A percentile compares a stretch with the other conserved stretches of the same genome.
Evolutionary conservation across 495 filamentous ascomycete genomes (phyloP).

Genomic region (Hypoxylon perforatum): DNA sequence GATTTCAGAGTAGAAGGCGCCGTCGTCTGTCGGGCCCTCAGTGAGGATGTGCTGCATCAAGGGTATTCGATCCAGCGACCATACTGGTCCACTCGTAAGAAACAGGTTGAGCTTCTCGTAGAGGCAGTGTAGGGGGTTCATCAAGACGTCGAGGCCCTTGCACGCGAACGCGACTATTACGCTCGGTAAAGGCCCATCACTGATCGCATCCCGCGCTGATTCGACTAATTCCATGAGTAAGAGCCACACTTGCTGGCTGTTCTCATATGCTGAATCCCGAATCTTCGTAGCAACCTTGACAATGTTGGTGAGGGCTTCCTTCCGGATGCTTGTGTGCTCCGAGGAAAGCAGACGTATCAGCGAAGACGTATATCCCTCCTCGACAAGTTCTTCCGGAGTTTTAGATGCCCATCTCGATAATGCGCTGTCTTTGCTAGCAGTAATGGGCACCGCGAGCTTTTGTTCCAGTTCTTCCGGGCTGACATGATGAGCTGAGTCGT

Average conservation of each 20-base stretch:
- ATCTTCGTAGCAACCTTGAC: slow-evolving; percentile 72
- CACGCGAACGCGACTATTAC: slow-evolving; percentile 79
- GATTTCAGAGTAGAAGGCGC: slow-evolving; percentile 78
- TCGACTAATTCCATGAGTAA: slow-evolving; percentile 82
- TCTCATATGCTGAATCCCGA: slow-evolving; percentile 75
- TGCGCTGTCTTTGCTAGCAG: slow-evolving; percentile 64
- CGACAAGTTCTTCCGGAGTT: slow-evolving; percentile 76
- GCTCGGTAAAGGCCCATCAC: slow-evolving; percentile 72
- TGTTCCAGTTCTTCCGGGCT: slow-evolving; percentile 45
- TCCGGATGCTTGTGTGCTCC: slow-evolving; percentile 74
- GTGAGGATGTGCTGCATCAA: slow-evolving; percentile 79
- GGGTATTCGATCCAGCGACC: slow-evolving; percentile 79
- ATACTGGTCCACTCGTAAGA: slow-evolving; percentile 77
- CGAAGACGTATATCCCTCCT: slow-evolving; percentile 73
- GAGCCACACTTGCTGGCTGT: slow-evolving; percentile 79
- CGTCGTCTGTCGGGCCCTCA: slow-evolving; percentile 75
- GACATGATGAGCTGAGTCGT: slow-evolving; percentile 14
- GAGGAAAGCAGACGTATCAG: slow-evolving; percentile 81
- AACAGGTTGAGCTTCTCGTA: slow-evolving; percentile 90
- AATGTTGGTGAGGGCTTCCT: slow-evolving; percentile 77
- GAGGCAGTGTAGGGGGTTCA: slow-evolving; percentile 81
- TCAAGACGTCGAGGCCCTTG: slow-evolving; percentile 72
- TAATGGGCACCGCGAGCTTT: slow-evolving; percentile 48
- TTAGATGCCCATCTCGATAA: slow-evolving; percentile 77
- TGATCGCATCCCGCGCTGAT: slow-evolving; percentile 67